A percentile compares a stretch with the other conserved stretches of the same genome.
Conservation (phyloP, 2,329 filamentous ascomycete genomes). For the Chalara sp. region DNA sequence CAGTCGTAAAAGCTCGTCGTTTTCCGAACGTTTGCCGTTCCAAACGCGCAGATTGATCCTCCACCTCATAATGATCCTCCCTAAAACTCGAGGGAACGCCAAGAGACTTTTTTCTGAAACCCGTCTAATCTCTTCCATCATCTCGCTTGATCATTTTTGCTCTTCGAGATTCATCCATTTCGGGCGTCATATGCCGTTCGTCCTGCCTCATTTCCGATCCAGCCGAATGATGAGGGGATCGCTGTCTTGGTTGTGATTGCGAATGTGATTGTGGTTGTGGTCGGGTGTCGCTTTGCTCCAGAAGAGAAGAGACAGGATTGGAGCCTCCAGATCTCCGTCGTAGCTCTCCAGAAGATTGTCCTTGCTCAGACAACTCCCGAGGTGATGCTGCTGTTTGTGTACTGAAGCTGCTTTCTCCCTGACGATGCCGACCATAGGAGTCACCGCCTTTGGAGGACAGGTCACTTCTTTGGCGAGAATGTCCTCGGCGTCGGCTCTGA, state of each 20-base stretch:
- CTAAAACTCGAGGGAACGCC: too few relatives aligned
- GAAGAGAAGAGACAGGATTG: constrained; percentile 24
- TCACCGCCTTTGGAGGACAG: constrained; percentile 32
- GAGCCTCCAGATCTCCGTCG: constrained; percentile 20
- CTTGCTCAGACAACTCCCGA: constrained; percentile 9
- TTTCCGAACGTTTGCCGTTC: too few relatives aligned
- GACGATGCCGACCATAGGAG: constrained; percentile 31
- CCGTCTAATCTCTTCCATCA: constrained; percentile 25
- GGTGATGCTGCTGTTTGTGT: constrained; percentile 17
- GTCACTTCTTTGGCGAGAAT: constrained; percentile 61
- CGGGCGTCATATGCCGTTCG: constrained; percentile 19
- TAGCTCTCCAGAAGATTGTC: constrained; percentile 11
- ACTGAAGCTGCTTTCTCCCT: constrained; percentile 21
- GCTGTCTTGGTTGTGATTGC: constrained; percentile 17
- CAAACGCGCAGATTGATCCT: too few relatives aligned
- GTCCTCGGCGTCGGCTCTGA: constrained; percentile 47
- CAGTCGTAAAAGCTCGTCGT: too few relatives aligned
- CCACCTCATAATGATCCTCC: too few relatives aligned
- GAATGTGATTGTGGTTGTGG: constrained; percentile 7
- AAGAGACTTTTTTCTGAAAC: too few relatives aligned
- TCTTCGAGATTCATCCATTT: constrained; percentile 16
- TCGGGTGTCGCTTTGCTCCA: constrained; percentile 23
- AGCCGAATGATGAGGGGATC: constrained; percentile 19
- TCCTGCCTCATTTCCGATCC: constrained; percentile 24
- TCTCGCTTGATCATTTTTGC: constrained; percentile 21